Conservation (phyloP, 2,329 filamentous ascomycete genomes). For the Talaromyces sp. region DNA sequence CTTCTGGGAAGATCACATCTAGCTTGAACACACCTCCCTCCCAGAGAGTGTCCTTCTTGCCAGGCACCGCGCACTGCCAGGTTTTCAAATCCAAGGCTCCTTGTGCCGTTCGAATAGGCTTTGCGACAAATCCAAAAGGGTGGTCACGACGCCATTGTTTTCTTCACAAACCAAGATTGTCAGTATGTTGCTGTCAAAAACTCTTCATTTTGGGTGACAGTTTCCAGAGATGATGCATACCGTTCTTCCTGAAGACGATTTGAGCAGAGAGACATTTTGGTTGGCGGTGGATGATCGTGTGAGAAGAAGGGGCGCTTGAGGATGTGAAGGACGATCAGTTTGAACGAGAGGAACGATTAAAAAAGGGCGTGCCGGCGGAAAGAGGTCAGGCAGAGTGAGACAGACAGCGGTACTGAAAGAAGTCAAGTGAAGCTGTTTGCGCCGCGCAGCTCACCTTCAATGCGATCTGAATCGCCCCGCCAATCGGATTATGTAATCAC, state of each 20-base stretch:
- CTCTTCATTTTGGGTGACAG: not conserved
- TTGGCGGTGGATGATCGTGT: not conserved
- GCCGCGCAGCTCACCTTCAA: slow-evolving; percentile 1
- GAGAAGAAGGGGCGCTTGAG: not conserved
- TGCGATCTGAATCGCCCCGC: slow-evolving; percentile 8
- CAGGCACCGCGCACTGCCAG: slow-evolving; percentile 96
- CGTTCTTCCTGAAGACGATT: slow-evolving; percentile 87
- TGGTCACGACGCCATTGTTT: slow-evolving; percentile 98
- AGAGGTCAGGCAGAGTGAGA: not conserved
- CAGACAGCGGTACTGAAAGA: not conserved
- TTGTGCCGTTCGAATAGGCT: slow-evolving; percentile 75
- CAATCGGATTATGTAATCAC: slow-evolving; percentile 6
- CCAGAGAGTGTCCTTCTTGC: slow-evolving; percentile 97
- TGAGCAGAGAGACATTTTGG: slow-evolving; percentile 79
- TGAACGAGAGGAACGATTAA: not conserved
- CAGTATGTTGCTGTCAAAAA: not conserved
- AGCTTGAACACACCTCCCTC: slow-evolving; percentile 97
- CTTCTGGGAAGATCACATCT: slow-evolving; percentile 88
- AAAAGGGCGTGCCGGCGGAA: not conserved
- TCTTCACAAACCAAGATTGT: slow-evolving; percentile 51
- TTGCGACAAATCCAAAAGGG: slow-evolving; percentile 95
- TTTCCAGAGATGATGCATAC: slow-evolving; percentile 53
- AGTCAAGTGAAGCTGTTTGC: not conserved
- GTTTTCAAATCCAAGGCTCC: slow-evolving; percentile 88
- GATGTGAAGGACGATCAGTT: not conserved